Percentiles rank a stretch among this genome's conserved stretches.
phyloP scores from a whole-genome alignment of 495 filamentous ascomycete genomes.

The Paragyromitra xinjiangensis region DNA sequence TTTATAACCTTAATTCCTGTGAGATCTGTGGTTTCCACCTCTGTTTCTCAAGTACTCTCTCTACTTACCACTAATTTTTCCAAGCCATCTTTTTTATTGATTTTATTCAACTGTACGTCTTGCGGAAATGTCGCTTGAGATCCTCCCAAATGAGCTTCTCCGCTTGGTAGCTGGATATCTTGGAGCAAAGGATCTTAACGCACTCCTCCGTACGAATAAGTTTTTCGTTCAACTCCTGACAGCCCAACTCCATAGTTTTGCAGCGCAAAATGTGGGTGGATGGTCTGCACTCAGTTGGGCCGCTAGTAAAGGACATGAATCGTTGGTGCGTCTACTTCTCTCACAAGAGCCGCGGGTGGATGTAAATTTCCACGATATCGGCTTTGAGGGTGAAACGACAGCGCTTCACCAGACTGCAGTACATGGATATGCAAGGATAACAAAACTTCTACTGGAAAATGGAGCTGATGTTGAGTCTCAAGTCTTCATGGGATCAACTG shows the following conservation, averaged over 20 bases:
- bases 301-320: not conserved
- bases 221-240: not conserved
- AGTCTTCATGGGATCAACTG: not conserved
- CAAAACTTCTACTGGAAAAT: not conserved
- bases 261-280: not conserved
- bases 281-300: not conserved
- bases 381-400: not conserved
- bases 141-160: not conserved
- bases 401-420: not conserved
- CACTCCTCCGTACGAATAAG: slow-evolving; percentile 1
- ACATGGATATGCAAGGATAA: not conserved
- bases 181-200: not conserved
- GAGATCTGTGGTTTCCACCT: too few species aligned
- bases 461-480: not conserved
- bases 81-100: not conserved
- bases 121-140: not conserved
- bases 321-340: not conserved
- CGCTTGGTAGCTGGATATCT: not conserved
- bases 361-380: not conserved
- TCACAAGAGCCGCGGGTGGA: not conserved
- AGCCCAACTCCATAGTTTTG: not conserved
- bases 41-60: too few species aligned
- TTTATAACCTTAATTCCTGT: too few species aligned
- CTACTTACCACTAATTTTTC: not conserved
- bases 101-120: too few species aligned